phyloP scores from a whole-genome alignment of 139 green algal genomes.

The Bryopsis sp. region DNA sequence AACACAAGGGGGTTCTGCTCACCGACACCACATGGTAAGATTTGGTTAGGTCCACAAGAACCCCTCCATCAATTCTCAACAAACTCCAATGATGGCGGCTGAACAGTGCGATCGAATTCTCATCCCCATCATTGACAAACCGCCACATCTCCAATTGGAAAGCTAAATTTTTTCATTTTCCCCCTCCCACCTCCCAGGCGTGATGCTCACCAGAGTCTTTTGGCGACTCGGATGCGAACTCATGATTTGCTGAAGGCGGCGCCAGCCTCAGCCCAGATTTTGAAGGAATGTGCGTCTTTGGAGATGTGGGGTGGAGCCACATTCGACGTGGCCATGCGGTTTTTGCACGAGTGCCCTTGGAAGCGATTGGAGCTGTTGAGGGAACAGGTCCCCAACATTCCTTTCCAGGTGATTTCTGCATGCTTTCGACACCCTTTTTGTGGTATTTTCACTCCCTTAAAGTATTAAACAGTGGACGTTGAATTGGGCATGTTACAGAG shows the following conservation, averaged over 20 bases:
- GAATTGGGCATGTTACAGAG: too few relatives aligned
- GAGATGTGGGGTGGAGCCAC: conserved; percentile 93
- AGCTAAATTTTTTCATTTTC: not conserved
- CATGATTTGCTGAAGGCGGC: conserved; percentile 77
- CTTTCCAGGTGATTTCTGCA: conserved; percentile 59
- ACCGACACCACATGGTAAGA: conserved; percentile 76
- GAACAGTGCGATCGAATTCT: too few relatives aligned
- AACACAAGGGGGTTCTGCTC: conserved; percentile 78
- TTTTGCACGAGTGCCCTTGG: conserved; percentile 90
- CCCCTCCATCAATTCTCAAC: not conserved
- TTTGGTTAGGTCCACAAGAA: not conserved
- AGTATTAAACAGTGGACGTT: too few relatives aligned
- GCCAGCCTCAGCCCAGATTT: conserved; percentile 51
- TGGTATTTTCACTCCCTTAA: not conserved
- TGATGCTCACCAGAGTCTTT: conserved; percentile 84
- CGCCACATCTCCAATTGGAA: not conserved
- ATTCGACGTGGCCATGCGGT: conserved; percentile 86
- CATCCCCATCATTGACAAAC: too few relatives aligned
- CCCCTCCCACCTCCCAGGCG: conserved; percentile 33
- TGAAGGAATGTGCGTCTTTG: conserved; percentile 59
- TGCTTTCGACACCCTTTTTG: not conserved
- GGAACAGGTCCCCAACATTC: conserved; percentile 80
- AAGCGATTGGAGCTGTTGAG: conserved; percentile 74
- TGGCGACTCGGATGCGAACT: conserved; percentile 80
- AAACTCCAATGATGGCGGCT: too few relatives aligned